These are phyloP conservation scores for Suillus discolor DNA, from an alignment of 768 basidiomycete genomes.

Conservation along the genomic window DNA sequence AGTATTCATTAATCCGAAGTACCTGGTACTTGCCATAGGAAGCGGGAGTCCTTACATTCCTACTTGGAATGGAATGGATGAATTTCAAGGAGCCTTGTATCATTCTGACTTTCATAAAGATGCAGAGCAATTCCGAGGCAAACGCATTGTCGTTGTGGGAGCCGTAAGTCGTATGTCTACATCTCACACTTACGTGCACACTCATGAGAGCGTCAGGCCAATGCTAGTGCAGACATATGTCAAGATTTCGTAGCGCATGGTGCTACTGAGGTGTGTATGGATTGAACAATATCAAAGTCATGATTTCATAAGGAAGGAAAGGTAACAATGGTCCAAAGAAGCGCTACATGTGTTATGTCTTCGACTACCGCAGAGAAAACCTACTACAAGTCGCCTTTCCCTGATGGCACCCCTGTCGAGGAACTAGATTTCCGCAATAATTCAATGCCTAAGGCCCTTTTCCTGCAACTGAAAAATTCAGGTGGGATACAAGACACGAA, in stretches of 20 bases:
- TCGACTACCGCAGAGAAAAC: background rate
- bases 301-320: background rate
- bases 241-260: background rate
- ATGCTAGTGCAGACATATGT: background rate
- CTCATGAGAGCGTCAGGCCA: background rate
- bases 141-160: background rate
- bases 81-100: background rate
- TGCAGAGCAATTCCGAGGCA: background rate
- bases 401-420: background rate
- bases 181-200: background rate
- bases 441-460: background rate
- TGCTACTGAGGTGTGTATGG: background rate
- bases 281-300: background rate
- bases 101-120: background rate
- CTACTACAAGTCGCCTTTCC: background rate
- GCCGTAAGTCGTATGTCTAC: background rate
- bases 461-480: background rate
- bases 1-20: background rate
- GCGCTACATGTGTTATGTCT: background rate
- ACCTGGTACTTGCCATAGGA: background rate
- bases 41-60: background rate
- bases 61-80: background rate
- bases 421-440: background rate
- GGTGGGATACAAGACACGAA: background rate
- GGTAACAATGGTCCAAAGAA: conserved; percentile 1